Evolutionary conservation across 1,284 basidiomycete species (phyloP).

Genomic region (Ceratobasidium theobromae): DNA sequence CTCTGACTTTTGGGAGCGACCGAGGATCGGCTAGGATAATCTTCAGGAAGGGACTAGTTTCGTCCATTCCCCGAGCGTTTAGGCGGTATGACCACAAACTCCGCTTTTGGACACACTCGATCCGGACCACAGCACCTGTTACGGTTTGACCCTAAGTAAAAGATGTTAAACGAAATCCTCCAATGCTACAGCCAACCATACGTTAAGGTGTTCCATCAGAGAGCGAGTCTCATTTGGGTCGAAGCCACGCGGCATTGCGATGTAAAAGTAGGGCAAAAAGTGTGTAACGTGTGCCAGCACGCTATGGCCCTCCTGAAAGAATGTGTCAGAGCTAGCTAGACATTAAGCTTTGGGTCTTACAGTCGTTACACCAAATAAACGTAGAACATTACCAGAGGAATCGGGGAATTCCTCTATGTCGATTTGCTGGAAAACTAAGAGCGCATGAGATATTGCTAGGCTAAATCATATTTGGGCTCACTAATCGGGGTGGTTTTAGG

Average conservation of each 20-base stretch:
- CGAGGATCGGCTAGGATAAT: constrained; percentile 73
- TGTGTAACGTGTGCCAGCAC: constrained; percentile 79
- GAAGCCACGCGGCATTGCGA: constrained; percentile 83
- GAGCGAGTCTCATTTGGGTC: constrained; percentile 62
- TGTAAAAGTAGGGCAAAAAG: constrained; percentile 90
- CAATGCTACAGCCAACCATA: constrained; percentile 46
- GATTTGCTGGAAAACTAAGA: constrained; percentile 86
- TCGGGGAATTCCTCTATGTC: constrained; percentile 69
- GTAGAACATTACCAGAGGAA: constrained; percentile 59
- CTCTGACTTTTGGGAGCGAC: constrained; percentile 82
- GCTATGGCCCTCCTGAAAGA: constrained; percentile 72
- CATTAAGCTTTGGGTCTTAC: constrained; percentile 45
- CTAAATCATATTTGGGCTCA: constrained; percentile 39
- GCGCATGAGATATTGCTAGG: not conserved
- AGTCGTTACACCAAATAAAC: constrained; percentile 89
- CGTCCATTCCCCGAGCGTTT: constrained; percentile 58
- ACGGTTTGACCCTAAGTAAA: constrained; percentile 42
- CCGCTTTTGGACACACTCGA: constrained; percentile 66
- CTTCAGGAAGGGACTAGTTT: constrained; percentile 77
- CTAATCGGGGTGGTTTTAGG: constrained; percentile 63
- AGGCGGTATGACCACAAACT: constrained; percentile 79
- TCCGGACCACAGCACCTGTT: constrained; percentile 52
- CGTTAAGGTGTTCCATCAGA: constrained; percentile 76
- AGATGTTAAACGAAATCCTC: not conserved
- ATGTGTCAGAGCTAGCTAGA: constrained; percentile 24